phyloP scores from a whole-genome alignment of 495 filamentous ascomycete species.

The Apiosordaria backusii region DNA sequence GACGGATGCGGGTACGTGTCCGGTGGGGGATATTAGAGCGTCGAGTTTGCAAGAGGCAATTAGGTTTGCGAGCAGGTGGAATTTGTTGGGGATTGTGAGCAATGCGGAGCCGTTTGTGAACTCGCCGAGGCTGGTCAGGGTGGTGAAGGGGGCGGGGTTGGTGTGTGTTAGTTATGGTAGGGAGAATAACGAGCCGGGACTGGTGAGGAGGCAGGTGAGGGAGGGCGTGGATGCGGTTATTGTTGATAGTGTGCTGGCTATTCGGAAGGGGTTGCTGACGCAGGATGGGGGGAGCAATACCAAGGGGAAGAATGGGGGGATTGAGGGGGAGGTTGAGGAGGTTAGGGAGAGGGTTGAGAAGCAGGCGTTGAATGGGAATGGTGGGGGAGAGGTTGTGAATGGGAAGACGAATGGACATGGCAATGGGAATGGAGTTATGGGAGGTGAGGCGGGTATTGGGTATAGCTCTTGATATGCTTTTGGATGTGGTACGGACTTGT shows the following conservation, averaged over 20 bases:
- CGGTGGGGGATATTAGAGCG: slow-evolving; percentile 84
- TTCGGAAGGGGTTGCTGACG: slow-evolving; percentile 52
- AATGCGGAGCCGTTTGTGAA: slow-evolving; percentile 79
- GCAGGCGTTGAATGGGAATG: slow-evolving; percentile 8
- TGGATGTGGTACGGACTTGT: neutral
- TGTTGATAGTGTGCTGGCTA: slow-evolving; percentile 85
- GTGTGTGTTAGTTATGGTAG: slow-evolving; percentile 94
- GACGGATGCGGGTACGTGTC: slow-evolving; percentile 73
- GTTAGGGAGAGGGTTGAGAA: slow-evolving; percentile 9
- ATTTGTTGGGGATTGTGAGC: slow-evolving; percentile 84
- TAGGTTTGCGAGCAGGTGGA: slow-evolving; percentile 91
- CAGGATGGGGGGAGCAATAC: slow-evolving; percentile 13
- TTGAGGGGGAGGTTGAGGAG: slow-evolving; percentile 13
- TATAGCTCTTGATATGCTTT: neutral
- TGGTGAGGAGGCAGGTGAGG: slow-evolving; percentile 88
- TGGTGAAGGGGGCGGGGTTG: slow-evolving; percentile 92
- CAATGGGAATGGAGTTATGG: neutral
- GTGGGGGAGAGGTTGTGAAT: neutral
- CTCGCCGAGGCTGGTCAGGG: slow-evolving; percentile 84
- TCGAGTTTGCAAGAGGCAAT: slow-evolving; percentile 92
- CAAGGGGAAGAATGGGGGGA: neutral
- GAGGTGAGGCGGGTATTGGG: neutral
- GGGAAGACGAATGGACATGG: slow-evolving; percentile 1
- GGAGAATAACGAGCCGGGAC: slow-evolving; percentile 78
- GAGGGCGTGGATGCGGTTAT: slow-evolving; percentile 97